Base-by-base conservation (phyloP, 306 rosid species). In the Cicer cuneatum region DNA sequence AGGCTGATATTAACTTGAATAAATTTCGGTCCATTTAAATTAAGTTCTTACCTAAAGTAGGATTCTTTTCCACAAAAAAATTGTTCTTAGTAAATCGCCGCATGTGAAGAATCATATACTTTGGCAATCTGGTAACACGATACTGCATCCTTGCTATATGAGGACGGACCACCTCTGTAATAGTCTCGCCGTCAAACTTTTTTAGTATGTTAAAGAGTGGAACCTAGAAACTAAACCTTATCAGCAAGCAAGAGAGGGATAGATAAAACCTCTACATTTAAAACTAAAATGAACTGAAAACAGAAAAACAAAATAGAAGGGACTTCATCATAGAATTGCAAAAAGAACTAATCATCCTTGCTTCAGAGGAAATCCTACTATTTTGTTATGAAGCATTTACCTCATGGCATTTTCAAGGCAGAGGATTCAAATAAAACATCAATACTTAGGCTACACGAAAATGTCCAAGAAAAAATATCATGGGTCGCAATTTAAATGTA, bases 31-130 rank as follows among this genome's bases (percentile, higher is more conserved):
- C 39, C 14, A 35, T 48, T 69, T 57, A 41, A 67, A 53, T 40
- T 11, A 62, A 53, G 39, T 45, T 69, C 86, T 77, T 57, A 90
- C 96, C 96, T 79, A 94, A 80, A 14, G 99, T 94, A 8, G 99
- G 99, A 86, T 94, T 94, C 85, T 94, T 94, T 77, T 94, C 99
- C 84, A 94, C 93, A 80, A 92, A 94, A 80, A 94, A 94, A 78
- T 94, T 94, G 83, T 94, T 94, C 86, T 94, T 94, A 5, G 96
- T 94, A 79, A 94, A 94, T 33, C 97, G 87, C 41, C 91, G 95
- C 96, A 92, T 92, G 78, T 94, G 99, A 39, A 94, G 88, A 81
- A 94, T 90, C 40, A 94, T 5, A 78, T 94, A 94, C 79, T 77
- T 84, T 0, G 99, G 99, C 83, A 94, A 82, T 85, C 92, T 87